These are phyloP conservation scores for Neospora caninum DNA, from an alignment of 169 alveolate species.

Conservation along the genomic window DNA sequence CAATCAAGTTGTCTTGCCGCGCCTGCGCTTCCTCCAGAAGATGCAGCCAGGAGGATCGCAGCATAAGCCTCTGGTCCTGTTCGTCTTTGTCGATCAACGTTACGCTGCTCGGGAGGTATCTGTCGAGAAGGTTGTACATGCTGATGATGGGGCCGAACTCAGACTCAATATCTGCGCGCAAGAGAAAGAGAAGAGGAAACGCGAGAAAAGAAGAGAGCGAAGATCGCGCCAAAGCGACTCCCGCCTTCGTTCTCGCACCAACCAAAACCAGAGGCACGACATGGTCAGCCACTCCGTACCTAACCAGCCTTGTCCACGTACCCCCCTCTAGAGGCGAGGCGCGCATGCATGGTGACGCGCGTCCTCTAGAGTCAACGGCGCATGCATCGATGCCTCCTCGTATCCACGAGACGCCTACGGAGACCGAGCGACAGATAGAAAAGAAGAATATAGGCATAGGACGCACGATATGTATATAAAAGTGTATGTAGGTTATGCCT, in stretches of 20 bases:
- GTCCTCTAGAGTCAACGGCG: no score
- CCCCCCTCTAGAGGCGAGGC: no score
- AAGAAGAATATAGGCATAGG: no score
- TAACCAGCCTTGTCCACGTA: no score
- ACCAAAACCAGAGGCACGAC: no score
- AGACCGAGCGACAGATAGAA: no score
- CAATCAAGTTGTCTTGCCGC: conserved; percentile 85
- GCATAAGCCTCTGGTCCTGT: conserved; percentile 89
- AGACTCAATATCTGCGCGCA: conserved; percentile 89
- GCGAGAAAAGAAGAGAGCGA: neutral
- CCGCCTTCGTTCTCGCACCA: no score
- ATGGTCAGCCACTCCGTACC: no score
- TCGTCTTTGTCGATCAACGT: conserved; percentile 90
- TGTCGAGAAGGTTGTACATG: conserved; percentile 91
- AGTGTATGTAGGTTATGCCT: neutral
- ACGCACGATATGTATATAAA: neutral
- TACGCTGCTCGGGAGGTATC: conserved; percentile 79
- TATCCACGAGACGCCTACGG: no score
- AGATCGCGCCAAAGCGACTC: no score
- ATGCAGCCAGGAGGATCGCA: conserved; percentile 89
- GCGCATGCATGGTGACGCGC: no score
- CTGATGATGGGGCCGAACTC: conserved; percentile 92
- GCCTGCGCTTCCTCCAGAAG: conserved; percentile 87
- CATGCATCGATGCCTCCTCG: no score
- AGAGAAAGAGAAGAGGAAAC: conserved; percentile 10